Base-by-base conservation (phyloP, 1,284 basidiomycete species). In the Inonotus hispidus region DNA sequence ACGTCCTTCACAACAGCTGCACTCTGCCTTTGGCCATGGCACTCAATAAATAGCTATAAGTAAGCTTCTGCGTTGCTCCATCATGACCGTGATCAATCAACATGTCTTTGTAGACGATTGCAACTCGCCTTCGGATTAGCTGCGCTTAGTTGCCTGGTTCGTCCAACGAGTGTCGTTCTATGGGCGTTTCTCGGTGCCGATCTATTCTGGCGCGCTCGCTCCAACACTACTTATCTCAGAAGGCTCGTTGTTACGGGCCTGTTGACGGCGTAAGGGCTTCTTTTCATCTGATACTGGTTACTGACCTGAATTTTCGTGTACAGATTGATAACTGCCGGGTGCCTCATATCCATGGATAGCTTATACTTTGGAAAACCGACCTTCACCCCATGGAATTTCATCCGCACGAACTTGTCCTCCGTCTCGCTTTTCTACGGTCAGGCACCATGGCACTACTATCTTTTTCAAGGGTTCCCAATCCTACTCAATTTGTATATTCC, bases 381-480 rank as follows among this genome's bases (percentile, higher is more conserved):
- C 0, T 82, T 95, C 66, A 91, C 95, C 0, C 82, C 93, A 1
- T 73, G 90, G 50, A 93, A 93, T 70, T 92, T 99, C 70, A 69
- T 97, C 29, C 74, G 79, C 45, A 87, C 88, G 50, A 96, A 97
- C 69, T 75, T 93, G 0, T 89, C 89, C 1, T 79, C 84, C 1
- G 81, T 98, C 19, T 95, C 97, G 0, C 75, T 88, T n/a, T 98
- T 98, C 71, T 99, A 99, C 71, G 97, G 97, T n/a, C 75, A 79
- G 2, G 92, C 85, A 64, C 75, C 89, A 0, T 90, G 87, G 84
- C 89, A 96, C 69, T 99, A 92, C 72, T 98, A 99, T 70, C 64
- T 98, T 38, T 81, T 83, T 0, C 95, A 98, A 74, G 95, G 82
- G 0, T 68, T 98, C 1, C 95, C 96, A 0, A 82, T 97, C 58